A percentile compares a stretch with the other conserved stretches of the same genome.
These are phyloP conservation scores for Erysimum cheiranthoides DNA, from an alignment of 345 rosid genomes.

Conservation along the genomic window DNA sequence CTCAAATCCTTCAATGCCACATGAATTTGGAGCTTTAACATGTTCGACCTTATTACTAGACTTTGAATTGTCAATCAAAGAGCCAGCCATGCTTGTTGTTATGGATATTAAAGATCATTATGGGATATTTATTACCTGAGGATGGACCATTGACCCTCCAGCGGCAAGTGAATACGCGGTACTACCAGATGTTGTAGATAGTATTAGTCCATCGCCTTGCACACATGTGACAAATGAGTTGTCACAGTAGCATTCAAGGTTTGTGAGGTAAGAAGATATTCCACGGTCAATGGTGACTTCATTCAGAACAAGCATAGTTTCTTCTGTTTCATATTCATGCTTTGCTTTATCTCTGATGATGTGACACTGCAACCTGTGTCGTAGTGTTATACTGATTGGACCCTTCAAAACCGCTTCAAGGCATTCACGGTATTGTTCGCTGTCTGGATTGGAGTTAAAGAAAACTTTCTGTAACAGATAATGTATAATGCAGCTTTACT, in stretches of 20 bases:
- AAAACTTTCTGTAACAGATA: constrained; percentile 16
- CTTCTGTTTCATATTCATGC: constrained; percentile 77
- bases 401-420: constrained; percentile 82
- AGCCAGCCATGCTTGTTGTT: neutral
- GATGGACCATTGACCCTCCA: constrained; percentile 99
- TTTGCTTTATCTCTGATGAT: constrained; percentile 84
- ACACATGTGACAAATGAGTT: constrained; percentile 92
- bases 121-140: constrained; percentile 66
- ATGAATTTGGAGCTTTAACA: constrained; percentile 5
- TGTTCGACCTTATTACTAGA: neutral
- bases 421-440: constrained; percentile 82
- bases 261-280: constrained; percentile 90
- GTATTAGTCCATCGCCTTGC: constrained; percentile 96
- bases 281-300: constrained; percentile 99
- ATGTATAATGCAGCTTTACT: constrained; percentile 16
- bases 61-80: neutral
- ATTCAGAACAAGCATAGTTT: constrained; percentile 79
- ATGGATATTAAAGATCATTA: constrained; percentile 1
- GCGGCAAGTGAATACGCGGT: constrained; percentile 99
- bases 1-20: constrained; percentile 5
- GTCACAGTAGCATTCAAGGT: constrained; percentile 97
- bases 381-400: constrained; percentile 89
- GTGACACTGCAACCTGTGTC: constrained; percentile 85
- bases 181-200: constrained; percentile 98
- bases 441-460: constrained; percentile 56